phyloP scores from a whole-genome alignment of 495 filamentous ascomycete genomes.

The Neurospora sp. region DNA sequence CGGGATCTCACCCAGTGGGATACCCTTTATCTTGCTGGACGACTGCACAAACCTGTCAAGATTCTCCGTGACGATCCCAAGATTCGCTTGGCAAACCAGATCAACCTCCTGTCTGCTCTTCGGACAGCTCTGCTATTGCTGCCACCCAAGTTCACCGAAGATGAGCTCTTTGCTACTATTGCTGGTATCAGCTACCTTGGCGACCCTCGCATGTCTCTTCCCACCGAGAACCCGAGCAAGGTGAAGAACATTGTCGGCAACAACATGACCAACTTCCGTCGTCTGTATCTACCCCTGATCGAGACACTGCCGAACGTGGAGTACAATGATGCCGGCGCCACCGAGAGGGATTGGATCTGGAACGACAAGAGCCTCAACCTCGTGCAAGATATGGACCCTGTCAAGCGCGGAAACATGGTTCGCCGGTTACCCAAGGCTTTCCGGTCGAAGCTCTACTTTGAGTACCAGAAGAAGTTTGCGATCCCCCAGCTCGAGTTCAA shows the following conservation, averaged over 20 bases:
- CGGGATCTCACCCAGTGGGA: constrained; percentile 80
- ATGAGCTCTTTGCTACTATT: constrained; percentile 79
- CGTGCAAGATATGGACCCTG: constrained; percentile 81
- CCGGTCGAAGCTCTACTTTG: constrained; percentile 80
- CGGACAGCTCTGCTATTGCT: constrained; percentile 82
- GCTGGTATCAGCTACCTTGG: constrained; percentile 87
- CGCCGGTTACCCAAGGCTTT: constrained; percentile 81
- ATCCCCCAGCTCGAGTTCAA: constrained; percentile 78
- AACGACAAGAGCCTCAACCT: constrained; percentile 47
- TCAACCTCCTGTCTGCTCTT: constrained; percentile 84
- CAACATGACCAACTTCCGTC: constrained; percentile 83
- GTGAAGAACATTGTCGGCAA: constrained; percentile 85
- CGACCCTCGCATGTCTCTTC: constrained; percentile 83
- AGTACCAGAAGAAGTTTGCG: constrained; percentile 79
- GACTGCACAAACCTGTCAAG: constrained; percentile 94
- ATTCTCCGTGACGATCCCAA: constrained; percentile 88
- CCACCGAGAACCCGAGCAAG: constrained; percentile 84
- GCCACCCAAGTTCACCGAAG: constrained; percentile 74
- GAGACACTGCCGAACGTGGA: constrained; percentile 78
- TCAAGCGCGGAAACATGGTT: constrained; percentile 90
- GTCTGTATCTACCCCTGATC: constrained; percentile 80
- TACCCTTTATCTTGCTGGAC: constrained; percentile 85
- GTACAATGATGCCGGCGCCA: constrained; percentile 61
- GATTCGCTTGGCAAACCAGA: constrained; percentile 85
- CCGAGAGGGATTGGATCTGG: constrained; percentile 51